phyloP scores from a whole-genome alignment of 2,329 filamentous ascomycete genomes.

The Fusarium hostae region DNA sequence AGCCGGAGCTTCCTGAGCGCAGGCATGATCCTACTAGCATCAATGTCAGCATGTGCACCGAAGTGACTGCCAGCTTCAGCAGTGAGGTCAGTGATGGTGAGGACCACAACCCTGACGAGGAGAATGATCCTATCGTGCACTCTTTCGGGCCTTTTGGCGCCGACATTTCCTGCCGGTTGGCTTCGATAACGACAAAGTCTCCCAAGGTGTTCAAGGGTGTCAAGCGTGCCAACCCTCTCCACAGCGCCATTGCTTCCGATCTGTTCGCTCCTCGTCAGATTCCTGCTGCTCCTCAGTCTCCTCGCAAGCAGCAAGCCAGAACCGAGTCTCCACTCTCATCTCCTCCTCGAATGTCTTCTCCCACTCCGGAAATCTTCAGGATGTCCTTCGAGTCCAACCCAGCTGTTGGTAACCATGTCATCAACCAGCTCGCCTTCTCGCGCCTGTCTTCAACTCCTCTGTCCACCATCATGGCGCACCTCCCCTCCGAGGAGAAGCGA shows the following conservation, averaged over 20 bases:
- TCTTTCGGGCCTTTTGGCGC: conserved; percentile 92
- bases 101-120: conserved; percentile 84
- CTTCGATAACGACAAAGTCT: conserved; percentile 78
- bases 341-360: conserved; percentile 36
- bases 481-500: conserved; percentile 74
- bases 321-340: conserved; percentile 45
- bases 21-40: conserved; percentile 41
- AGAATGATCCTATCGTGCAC: conserved; percentile 92
- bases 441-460: conserved; percentile 91
- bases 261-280: conserved; percentile 40
- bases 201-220: conserved; percentile 59
- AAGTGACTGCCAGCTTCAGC: conserved; percentile 63
- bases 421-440: conserved; percentile 96
- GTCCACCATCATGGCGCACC: conserved; percentile 86
- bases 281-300: conserved; percentile 39
- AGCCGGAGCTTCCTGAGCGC: conserved; percentile 57
- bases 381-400: conserved; percentile 52
- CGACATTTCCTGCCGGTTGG: conserved; percentile 83
- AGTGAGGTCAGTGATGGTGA: conserved; percentile 67
- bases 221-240: conserved; percentile 38
- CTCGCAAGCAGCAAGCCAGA: conserved; percentile 36
- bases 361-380: conserved; percentile 34
- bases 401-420: conserved; percentile 80
- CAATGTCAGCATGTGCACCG: conserved; percentile 61
- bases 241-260: conserved; percentile 39